Conservation (phyloP, 192 early-diverging fungal species). For the Spinellus fusiger region DNA sequence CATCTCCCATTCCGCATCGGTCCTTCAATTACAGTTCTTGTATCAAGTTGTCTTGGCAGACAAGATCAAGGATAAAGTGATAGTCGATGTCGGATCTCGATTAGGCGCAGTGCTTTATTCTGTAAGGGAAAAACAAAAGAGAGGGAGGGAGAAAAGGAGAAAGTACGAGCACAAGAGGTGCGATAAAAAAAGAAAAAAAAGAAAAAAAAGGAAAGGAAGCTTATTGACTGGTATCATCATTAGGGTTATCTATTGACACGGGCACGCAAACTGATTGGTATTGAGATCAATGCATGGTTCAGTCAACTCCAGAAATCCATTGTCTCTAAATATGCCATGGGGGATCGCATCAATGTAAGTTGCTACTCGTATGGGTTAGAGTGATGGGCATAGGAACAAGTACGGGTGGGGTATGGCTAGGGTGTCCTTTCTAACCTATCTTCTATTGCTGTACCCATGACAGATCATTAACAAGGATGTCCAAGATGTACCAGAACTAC, state of each 20-base stretch:
- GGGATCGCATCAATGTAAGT: constrained; percentile 44
- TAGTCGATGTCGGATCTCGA: constrained; percentile 56
- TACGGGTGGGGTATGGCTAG: too few species aligned
- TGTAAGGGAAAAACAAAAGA: constrained; percentile 23
- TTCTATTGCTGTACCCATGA: background rate
- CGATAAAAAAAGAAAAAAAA: background rate
- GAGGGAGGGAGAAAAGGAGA: too few species aligned
- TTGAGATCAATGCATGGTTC: constrained; percentile 57
- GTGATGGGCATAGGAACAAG: background rate
- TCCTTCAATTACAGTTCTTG: constrained; percentile 48
- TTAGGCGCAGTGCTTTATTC: constrained; percentile 52
- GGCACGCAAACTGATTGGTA: constrained; percentile 48
- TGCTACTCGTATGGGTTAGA: background rate
- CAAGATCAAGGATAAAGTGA: constrained; percentile 36
- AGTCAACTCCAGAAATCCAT: constrained; percentile 45
- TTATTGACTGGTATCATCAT: background rate
- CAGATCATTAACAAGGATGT: constrained; percentile 48
- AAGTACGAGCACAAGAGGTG: too few species aligned
- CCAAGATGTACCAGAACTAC: constrained; percentile 27
- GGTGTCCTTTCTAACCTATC: background rate
- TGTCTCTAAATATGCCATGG: constrained; percentile 44
- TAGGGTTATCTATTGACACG: constrained; percentile 50
- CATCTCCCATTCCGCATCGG: constrained; percentile 54
- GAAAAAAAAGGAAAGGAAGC: background rate
- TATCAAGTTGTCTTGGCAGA: constrained; percentile 42